Evolutionary conservation across 2,329 filamentous ascomycete species (phyloP).

Genomic region (Sclerotinia sclerotiorum): DNA sequence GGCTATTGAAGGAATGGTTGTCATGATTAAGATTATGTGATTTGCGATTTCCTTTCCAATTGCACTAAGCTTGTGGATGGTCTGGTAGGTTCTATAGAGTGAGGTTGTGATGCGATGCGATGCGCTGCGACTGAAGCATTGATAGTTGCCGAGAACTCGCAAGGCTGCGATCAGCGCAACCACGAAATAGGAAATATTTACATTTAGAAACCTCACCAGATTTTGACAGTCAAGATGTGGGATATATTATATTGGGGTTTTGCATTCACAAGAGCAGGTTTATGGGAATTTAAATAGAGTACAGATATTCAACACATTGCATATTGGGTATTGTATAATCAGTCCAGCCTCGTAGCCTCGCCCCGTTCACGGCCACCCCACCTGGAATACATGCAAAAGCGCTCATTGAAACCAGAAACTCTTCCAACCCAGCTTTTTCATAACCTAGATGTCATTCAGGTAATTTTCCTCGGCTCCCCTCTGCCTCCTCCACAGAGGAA

Average conservation of each 20-base stretch:
- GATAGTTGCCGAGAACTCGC: constrained; percentile 1
- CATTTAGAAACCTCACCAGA: not conserved
- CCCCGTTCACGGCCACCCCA: not conserved
- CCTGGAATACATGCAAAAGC: not conserved
- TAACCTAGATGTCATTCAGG: too few species aligned
- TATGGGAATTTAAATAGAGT: not conserved
- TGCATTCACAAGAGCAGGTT: not conserved
- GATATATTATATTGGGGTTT: not conserved
- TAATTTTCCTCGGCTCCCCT: too few species aligned
- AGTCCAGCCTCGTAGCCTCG: constrained; percentile 29
- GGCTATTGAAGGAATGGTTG: constrained; percentile 75
- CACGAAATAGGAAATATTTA: not conserved
- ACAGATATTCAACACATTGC: not conserved
- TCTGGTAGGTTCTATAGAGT: not conserved
- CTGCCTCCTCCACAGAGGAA: not conserved
- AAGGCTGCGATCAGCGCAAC: not conserved
- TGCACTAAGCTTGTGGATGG: not conserved
- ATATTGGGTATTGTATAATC: constrained; percentile 4
- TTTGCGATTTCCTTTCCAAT: not conserved
- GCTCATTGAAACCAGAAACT: not conserved
- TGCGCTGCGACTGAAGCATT: not conserved
- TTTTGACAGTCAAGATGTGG: not conserved
- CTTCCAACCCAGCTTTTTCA: not conserved
- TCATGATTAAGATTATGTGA: constrained; percentile 42
- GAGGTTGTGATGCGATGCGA: not conserved